Conservation (phyloP, 2,329 filamentous ascomycete genomes). For the Apiospora pterosperma region DNA sequence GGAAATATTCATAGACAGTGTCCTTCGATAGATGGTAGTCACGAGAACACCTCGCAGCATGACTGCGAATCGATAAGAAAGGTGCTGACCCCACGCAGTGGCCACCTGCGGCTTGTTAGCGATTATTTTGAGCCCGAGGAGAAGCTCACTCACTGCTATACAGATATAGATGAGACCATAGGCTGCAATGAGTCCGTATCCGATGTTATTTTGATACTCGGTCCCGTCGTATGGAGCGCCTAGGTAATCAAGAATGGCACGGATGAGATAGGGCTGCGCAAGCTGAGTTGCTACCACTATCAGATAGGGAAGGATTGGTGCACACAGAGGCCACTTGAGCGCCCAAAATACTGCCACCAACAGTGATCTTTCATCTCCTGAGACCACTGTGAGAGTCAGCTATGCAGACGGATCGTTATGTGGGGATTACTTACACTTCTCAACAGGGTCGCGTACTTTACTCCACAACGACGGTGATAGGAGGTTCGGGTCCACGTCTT, state of each 20-base stretch:
- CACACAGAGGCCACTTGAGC: conserved; percentile 9
- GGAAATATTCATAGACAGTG: neutral
- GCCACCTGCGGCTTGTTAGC: neutral
- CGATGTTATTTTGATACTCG: conserved; percentile 2
- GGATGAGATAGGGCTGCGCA: conserved; percentile 29
- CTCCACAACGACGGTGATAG: conserved; percentile 5
- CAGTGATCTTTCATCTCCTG: neutral
- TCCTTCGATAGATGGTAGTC: neutral
- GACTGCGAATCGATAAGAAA: neutral
- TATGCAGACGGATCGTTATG: neutral
- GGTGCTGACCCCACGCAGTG: neutral
- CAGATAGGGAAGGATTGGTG: conserved; percentile 21
- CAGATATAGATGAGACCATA: neutral
- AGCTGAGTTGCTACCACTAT: conserved; percentile 24
- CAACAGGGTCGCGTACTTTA: neutral
- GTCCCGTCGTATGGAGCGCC: conserved; percentile 3
- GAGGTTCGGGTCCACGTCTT: conserved; percentile 10
- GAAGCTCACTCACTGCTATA: neutral
- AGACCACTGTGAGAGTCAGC: neutral
- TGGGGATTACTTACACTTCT: neutral
- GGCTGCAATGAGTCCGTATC: neutral
- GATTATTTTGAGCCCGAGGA: neutral
- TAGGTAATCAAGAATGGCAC: conserved; percentile 12
- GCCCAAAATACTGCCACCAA: conserved; percentile 1
- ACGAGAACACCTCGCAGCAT: conserved; percentile 2